Percentiles rank a stretch among this genome's conserved stretches.
Conservation (phyloP, 2,329 filamentous ascomycete species). For the Zarea fungicola region DNA sequence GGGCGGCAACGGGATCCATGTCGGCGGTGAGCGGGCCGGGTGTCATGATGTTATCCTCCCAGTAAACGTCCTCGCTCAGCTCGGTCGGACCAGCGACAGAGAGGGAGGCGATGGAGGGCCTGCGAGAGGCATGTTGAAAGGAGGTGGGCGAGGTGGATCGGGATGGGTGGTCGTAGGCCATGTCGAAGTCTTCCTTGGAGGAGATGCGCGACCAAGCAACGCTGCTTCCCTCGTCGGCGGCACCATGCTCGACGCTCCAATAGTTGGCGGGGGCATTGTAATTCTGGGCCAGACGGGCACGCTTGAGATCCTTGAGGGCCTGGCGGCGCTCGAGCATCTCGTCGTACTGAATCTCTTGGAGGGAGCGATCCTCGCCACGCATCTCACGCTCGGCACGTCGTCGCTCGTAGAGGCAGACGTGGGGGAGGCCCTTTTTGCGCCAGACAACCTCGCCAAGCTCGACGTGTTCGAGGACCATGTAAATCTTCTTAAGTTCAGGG, state of each 20-base stretch:
- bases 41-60: slow-evolving; percentile 51
- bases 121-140: slow-evolving; percentile 43
- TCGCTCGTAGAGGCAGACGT: slow-evolving; percentile 79
- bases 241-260: slow-evolving; percentile 83
- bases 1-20: slow-evolving; percentile 47
- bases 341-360: slow-evolving; percentile 56
- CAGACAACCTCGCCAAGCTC: slow-evolving; percentile 91
- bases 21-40: slow-evolving; percentile 49
- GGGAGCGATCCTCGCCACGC: slow-evolving; percentile 51
- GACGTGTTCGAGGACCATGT: slow-evolving; percentile 94
- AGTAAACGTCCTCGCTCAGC: slow-evolving; percentile 29
- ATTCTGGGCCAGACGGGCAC: slow-evolving; percentile 44
- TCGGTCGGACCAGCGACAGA: slow-evolving; percentile 27
- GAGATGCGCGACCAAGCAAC: slow-evolving; percentile 37
- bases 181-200: slow-evolving; percentile 35
- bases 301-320: slow-evolving; percentile 51
- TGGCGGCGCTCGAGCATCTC: slow-evolving; percentile 55
- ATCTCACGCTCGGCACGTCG: slow-evolving; percentile 71
- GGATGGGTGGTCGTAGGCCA: slow-evolving; percentile 31
- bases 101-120: slow-evolving; percentile 35
- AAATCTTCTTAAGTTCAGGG: slow-evolving; percentile 93
- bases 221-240: slow-evolving; percentile 46
- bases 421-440: slow-evolving; percentile 80
- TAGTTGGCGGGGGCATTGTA: slow-evolving; percentile 54
- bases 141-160: slow-evolving; percentile 35